A percentile compares a stretch with the other conserved stretches of the same genome.
Evolutionary conservation across 2,329 filamentous ascomycete genomes (phyloP).

Genomic region (Sclerotinia spermophila): DNA sequence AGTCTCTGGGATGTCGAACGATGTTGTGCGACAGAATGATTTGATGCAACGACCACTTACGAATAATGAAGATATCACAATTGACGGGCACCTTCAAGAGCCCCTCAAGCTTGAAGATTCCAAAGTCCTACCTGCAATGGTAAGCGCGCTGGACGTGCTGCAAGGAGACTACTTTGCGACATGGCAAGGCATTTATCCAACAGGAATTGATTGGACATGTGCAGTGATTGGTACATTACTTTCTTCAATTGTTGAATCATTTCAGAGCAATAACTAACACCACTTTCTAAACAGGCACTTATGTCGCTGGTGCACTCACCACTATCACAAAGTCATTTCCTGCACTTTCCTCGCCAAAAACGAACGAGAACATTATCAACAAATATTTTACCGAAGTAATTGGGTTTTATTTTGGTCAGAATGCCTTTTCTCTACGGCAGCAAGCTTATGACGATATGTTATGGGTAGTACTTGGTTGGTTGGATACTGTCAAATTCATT

Average conservation of each 20-base stretch:
- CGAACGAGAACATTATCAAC: slow-evolving; percentile 73
- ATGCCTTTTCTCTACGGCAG: slow-evolving; percentile 68
- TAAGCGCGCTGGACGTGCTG: slow-evolving; percentile 68
- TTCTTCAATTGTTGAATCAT: not conserved
- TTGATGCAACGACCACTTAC: slow-evolving; percentile 9
- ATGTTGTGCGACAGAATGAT: slow-evolving; percentile 8
- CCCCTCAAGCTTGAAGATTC: not conserved
- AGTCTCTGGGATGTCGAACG: not conserved
- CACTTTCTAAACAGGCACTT: slow-evolving; percentile 52
- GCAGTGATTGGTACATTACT: slow-evolving; percentile 57
- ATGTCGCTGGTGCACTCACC: slow-evolving; percentile 68
- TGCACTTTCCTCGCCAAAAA: slow-evolving; percentile 37
- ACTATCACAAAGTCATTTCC: slow-evolving; percentile 63
- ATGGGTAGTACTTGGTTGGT: slow-evolving; percentile 91
- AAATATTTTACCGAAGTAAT: slow-evolving; percentile 74
- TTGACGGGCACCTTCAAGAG: slow-evolving; percentile 5
- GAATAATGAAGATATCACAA: slow-evolving; percentile 3
- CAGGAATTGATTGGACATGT: slow-evolving; percentile 88
- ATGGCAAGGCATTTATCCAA: slow-evolving; percentile 78
- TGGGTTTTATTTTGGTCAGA: slow-evolving; percentile 82
- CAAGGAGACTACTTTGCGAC: slow-evolving; percentile 74
- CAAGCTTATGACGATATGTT: slow-evolving; percentile 92
- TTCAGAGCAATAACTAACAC: not conserved
- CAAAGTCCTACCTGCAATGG: slow-evolving; percentile 28
- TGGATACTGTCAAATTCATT: slow-evolving; percentile 77